phyloP scores from a whole-genome alignment of 192 early-diverging fungal genomes.

The Dissophora ornata region DNA sequence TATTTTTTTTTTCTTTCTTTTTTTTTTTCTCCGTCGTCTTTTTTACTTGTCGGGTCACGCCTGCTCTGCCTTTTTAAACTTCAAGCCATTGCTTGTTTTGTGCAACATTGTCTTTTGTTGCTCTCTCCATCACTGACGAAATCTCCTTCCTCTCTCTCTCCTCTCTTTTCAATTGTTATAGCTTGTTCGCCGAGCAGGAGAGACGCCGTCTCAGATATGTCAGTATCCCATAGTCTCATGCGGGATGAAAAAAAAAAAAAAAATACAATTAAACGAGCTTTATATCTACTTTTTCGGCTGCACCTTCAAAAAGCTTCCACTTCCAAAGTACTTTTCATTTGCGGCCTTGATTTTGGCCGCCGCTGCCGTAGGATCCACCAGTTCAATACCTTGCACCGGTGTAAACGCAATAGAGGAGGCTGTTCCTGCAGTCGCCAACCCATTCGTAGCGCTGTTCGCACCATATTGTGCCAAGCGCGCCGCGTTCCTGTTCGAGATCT shows the following conservation, averaged over 20 bases:
- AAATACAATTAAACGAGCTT: background rate
- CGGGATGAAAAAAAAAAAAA: background rate
- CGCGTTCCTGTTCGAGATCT: constrained; percentile 54
- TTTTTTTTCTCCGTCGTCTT: too few species aligned
- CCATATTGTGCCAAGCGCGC: constrained; percentile 47
- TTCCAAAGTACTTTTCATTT: constrained; percentile 83
- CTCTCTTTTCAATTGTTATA: background rate
- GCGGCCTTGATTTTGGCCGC: constrained; percentile 70
- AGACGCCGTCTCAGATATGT: constrained; percentile 40
- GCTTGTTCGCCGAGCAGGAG: constrained; percentile 28
- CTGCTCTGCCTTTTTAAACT: too few species aligned
- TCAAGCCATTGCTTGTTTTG: too few species aligned
- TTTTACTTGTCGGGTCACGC: too few species aligned
- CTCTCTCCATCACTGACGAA: background rate
- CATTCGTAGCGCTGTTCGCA: constrained; percentile 56
- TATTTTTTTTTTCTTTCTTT: too few species aligned
- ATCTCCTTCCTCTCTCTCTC: background rate
- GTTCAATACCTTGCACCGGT: constrained; percentile 94
- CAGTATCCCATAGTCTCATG: constrained; percentile 26
- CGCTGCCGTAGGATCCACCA: constrained; percentile 82
- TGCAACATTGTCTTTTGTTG: background rate
- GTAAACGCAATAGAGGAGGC: constrained; percentile 93
- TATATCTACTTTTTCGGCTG: constrained; percentile 19
- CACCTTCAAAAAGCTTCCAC: constrained; percentile 25
- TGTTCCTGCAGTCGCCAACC: constrained; percentile 77